These are phyloP conservation scores for Alternaria infectoria DNA, from an alignment of 2,329 filamentous ascomycete species.

Conservation along the genomic window DNA sequence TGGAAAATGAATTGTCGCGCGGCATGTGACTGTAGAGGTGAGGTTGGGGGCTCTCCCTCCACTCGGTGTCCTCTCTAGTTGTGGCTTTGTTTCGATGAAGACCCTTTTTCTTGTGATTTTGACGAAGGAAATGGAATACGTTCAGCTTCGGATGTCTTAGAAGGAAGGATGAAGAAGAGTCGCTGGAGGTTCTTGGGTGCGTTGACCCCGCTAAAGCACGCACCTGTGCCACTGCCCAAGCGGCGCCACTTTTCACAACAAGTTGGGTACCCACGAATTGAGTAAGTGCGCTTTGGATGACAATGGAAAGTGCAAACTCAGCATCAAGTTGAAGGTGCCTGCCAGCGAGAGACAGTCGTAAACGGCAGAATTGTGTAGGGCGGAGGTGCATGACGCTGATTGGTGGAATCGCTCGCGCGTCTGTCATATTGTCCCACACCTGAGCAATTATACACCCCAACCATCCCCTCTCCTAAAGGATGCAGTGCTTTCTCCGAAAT, in stretches of 20 bases:
- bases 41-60: neutral
- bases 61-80: neutral
- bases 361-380: neutral
- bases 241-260: neutral
- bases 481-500: constrained; percentile 2
- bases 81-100: neutral
- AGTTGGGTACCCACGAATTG: neutral
- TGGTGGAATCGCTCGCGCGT: constrained; percentile 5
- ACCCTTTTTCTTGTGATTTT: neutral
- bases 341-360: neutral
- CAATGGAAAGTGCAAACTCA: neutral
- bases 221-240: neutral
- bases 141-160: neutral
- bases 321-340: neutral
- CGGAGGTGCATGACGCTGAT: neutral
- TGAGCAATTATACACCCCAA: neutral
- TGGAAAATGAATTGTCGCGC: neutral
- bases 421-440: constrained; percentile 2
- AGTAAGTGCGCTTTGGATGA: neutral
- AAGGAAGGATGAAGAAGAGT: neutral
- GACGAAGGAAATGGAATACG: neutral
- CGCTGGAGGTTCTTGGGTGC: neutral
- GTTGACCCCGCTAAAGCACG: neutral
- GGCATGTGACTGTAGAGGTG: neutral
- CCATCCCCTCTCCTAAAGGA: neutral